Evolutionary conservation across 1,284 basidiomycete species (phyloP), one percentile per base, ranked within the genome.

Genomic region (Cutaneotrichosporon mucoides): DNA sequence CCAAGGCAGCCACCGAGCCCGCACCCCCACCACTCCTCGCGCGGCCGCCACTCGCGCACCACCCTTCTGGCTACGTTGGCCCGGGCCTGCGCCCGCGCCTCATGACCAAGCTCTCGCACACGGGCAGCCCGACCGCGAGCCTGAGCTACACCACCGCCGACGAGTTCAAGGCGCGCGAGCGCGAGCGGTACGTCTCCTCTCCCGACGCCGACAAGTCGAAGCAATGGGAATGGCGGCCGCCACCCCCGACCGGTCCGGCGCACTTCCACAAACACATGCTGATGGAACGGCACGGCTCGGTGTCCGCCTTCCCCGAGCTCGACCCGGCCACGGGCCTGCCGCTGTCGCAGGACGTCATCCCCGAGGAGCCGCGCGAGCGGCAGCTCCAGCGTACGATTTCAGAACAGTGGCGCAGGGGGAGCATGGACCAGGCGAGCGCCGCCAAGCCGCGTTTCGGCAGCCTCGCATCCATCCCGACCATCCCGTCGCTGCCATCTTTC

Each of bases 341-440:
- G 0, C 38, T 68, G 15, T 45, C 55, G 3, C 40, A 49, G 42
- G 35, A 5, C 2, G 24, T 24, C 24, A 24, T 24, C 24, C 24
- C 24, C 24, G 24, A 7, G 34, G 48, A 35, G 12, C 7, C 6
- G 16, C 44, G 44, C 15, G n/a, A 24, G 35, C 38, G 41, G n/a
- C 70, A 73, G 15, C 62, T 76, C 6, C 75, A 76, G 57, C 55
- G 73, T 15, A 76, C 75, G 2, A 76, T 76, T 42, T 74, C 73
- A 4, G 67, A 66, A 15, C 61, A 73, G 5, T 60, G 55, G 36
- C 33, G 47, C n/a, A 15, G 45, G 43, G 44, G 51, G 34, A 49
- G 54, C 45, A 40, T 38, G 45, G 54, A 48, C 24, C 43, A 55
- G 45, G 54, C 49, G 38, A 15, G 15, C 38, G 38, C 16, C 9